These are phyloP conservation scores for Acanthamoeba lenticulata DNA, from an alignment of 208 protist genomes.

Conservation along the genomic window DNA sequence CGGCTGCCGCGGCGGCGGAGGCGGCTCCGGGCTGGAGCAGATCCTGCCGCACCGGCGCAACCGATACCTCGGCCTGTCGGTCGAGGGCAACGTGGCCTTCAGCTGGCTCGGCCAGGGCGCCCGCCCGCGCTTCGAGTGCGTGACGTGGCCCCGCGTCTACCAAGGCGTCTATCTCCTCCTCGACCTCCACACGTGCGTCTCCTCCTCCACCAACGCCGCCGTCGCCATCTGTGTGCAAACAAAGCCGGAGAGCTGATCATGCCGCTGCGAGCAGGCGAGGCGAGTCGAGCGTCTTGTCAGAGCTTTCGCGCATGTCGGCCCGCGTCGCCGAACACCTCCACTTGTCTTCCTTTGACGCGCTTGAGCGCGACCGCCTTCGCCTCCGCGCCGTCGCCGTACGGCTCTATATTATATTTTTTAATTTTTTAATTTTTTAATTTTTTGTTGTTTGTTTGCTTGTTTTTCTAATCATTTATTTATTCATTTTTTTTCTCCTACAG, in stretches of 20 bases:
- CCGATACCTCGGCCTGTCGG: not conserved
- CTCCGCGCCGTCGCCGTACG: not conserved
- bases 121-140: not conserved
- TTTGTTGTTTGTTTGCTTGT: not conserved
- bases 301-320: constrained; percentile 23
- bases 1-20: too few species aligned
- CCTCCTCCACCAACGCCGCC: not conserved
- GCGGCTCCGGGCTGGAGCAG: not conserved
- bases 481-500: not conserved
- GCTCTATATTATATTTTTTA: not conserved
- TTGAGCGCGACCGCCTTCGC: not conserved
- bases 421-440: not conserved
- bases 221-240: not conserved
- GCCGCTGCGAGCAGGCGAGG: not conserved
- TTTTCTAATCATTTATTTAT: not conserved
- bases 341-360: not conserved
- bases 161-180: constrained; percentile 16
- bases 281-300: not conserved
- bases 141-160: not conserved
- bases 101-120: not conserved
- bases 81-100: constrained; percentile 11
- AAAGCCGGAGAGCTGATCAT: not conserved
- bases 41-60: constrained; percentile 15
- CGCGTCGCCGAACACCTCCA: not conserved
- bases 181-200: not conserved